These are phyloP conservation scores for Hsuehochloa calcarea DNA, from an alignment of 176 grass and related monocot species.

Conservation along the genomic window DNA sequence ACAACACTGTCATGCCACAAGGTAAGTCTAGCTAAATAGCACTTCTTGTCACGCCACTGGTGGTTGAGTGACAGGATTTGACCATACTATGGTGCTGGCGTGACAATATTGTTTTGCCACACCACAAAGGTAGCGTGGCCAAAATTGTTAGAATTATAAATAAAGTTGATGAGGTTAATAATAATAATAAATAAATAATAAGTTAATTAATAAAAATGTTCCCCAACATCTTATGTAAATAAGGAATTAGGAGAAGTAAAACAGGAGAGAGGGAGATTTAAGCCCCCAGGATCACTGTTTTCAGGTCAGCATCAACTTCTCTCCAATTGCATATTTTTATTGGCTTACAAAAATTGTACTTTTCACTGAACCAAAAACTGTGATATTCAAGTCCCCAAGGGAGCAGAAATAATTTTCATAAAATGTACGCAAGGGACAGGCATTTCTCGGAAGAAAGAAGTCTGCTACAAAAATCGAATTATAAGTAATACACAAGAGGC, in stretches of 20 bases:
- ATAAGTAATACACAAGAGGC: not conserved
- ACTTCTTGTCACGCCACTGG: no score
- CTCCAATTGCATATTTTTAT: not conserved
- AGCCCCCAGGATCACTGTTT: conserved; percentile 24
- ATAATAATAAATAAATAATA: no score
- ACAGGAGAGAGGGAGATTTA: conserved; percentile 21
- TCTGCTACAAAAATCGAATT: not conserved
- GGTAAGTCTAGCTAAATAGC: no score
- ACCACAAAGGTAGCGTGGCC: no score
- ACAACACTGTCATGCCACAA: no score
- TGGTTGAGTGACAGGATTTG: no score
- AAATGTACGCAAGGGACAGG: not conserved
- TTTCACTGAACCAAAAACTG: not conserved
- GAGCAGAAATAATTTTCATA: not conserved
- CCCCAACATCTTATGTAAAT: conserved; percentile 31
- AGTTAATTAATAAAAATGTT: no score
- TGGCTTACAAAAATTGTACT: not conserved
- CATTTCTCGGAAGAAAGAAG: not conserved
- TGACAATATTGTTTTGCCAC: no score
- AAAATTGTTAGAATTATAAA: no score
- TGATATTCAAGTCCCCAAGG: not conserved
- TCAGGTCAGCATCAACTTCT: not conserved
- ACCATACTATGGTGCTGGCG: no score
- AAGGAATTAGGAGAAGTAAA: conserved; percentile 46
- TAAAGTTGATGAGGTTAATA: no score